Evolutionary conservation across 106 monocot species (phyloP).

Genomic region (Platanthera guangdongensis): DNA sequence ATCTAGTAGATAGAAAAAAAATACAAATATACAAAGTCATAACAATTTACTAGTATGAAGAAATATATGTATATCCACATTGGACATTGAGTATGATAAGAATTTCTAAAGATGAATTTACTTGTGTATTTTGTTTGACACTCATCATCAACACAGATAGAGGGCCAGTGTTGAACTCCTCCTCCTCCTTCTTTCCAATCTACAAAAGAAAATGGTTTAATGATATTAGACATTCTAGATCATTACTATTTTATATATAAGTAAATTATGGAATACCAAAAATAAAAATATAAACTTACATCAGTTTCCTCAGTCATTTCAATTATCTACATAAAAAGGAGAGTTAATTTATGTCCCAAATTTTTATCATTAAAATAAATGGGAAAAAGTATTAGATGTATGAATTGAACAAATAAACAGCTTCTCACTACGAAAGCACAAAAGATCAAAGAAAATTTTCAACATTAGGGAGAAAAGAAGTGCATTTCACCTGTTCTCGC

Average conservation of each 20-base stretch:
- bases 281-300: constrained; percentile 4
- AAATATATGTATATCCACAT: not conserved
- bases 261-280: not conserved
- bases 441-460: not conserved
- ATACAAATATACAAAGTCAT: not conserved
- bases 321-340: constrained; percentile 1
- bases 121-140: constrained; percentile 88
- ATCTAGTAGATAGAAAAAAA: not conserved
- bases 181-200: constrained; percentile 62
- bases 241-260: not conserved
- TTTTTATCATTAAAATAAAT: not conserved
- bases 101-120: not conserved
- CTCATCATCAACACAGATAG: constrained; percentile 87
- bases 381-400: not conserved
- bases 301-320: constrained; percentile 1
- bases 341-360: not conserved
- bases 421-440: not conserved
- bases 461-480: not conserved
- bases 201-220: not conserved
- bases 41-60: not conserved
- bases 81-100: not conserved
- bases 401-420: not conserved
- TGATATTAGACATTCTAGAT: not conserved
- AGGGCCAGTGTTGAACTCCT: constrained; percentile 69
- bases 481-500: not conserved